These are phyloP conservation scores for Cytospora piceicola DNA, from an alignment of 2,329 filamentous ascomycete species.

Conservation along the genomic window DNA sequence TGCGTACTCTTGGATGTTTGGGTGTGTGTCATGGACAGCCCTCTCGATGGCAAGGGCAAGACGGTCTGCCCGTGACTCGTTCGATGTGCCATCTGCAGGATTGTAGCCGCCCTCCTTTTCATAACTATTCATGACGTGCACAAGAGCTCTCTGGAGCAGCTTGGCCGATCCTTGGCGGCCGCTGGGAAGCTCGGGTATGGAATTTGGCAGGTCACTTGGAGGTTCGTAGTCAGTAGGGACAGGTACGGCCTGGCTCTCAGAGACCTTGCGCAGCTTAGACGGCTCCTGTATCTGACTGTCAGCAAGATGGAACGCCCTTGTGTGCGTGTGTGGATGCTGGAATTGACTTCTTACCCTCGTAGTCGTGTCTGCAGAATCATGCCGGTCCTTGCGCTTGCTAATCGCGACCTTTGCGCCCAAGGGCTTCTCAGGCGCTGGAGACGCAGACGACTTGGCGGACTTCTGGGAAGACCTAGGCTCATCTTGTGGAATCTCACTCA, in stretches of 20 bases:
- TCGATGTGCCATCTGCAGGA: conserved; percentile 65
- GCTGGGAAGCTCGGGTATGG: conserved; percentile 61
- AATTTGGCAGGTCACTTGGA: conserved; percentile 55
- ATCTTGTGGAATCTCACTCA: conserved; percentile 63
- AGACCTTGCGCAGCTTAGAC: conserved; percentile 59
- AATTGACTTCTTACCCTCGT: conserved; percentile 48
- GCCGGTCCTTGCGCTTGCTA: conserved; percentile 61
- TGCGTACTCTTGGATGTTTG: conserved; percentile 55
- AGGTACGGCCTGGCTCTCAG: conserved; percentile 51
- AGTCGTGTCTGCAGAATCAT: conserved; percentile 58
- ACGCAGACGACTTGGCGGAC: conserved; percentile 42
- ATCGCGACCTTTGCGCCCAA: conserved; percentile 42
- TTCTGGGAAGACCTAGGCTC: conserved; percentile 44
- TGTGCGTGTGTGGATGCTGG: not conserved
- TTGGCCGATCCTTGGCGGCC: conserved; percentile 70
- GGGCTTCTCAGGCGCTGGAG: conserved; percentile 50
- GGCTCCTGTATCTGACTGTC: conserved; percentile 42
- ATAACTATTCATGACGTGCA: conserved; percentile 66
- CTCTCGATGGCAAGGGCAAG: conserved; percentile 82
- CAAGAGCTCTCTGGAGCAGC: conserved; percentile 71
- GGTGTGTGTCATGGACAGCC: conserved; percentile 62
- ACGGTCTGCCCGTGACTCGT: conserved; percentile 67
- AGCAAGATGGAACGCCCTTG: not conserved
- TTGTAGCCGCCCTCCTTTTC: conserved; percentile 67
- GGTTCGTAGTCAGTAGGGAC: conserved; percentile 48